phyloP scores from a whole-genome alignment of 2,329 filamentous ascomycete species.

The Tolypocladium nubicola region DNA sequence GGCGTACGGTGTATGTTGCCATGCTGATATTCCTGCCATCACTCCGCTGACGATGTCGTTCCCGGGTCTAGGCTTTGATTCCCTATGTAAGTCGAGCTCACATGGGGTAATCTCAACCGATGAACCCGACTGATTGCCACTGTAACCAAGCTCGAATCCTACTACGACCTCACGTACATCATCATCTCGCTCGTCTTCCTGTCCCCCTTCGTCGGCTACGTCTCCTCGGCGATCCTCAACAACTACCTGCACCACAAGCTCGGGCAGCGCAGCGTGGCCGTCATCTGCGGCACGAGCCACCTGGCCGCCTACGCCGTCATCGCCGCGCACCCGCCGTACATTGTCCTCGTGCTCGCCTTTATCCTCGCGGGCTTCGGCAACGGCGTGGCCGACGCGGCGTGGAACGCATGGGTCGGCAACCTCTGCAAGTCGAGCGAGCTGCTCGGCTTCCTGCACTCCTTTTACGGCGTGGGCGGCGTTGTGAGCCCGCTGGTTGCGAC shows the following conservation, averaged over 20 bases:
- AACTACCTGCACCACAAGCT: constrained; percentile 28
- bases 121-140: too few relatives aligned
- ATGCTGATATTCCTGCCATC: constrained; percentile 4
- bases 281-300: constrained; percentile 53
- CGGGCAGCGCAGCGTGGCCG: constrained; percentile 50
- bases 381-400: constrained; percentile 52
- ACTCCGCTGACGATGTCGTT: neutral
- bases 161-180: constrained; percentile 51
- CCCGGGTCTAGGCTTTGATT: constrained; percentile 29
- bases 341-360: constrained; percentile 53
- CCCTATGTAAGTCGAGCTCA: constrained; percentile 32
- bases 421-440: constrained; percentile 66
- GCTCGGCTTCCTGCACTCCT: constrained; percentile 60
- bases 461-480: constrained; percentile 62
- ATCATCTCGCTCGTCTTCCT: constrained; percentile 57
- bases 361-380: constrained; percentile 61
- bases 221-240: constrained; percentile 49
- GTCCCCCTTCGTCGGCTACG: constrained; percentile 54
- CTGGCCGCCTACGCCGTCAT: constrained; percentile 55
- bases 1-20: constrained; percentile 40
- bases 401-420: constrained; percentile 55
- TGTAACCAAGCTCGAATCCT: constrained; percentile 20
- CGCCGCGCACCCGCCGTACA: constrained; percentile 58
- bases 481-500: constrained; percentile 62
- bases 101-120: neutral